phyloP scores from a whole-genome alignment of 805 yeast genomes.

The Yarrowia alimentaria region DNA sequence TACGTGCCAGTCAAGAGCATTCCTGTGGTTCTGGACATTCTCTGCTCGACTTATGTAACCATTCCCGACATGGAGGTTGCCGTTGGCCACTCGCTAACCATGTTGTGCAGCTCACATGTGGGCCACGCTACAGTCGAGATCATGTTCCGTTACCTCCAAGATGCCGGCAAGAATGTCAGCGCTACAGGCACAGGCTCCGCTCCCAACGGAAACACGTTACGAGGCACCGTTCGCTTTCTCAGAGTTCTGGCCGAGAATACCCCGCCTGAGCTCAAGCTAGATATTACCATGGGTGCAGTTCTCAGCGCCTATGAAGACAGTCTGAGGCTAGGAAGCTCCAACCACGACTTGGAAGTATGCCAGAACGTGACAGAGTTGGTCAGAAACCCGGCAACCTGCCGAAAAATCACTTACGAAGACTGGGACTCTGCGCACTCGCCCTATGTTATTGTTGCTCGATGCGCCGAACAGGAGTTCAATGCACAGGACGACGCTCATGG shows the following conservation, averaged over 20 bases:
- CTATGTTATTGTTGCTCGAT: constrained; percentile 39
- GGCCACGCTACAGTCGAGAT: constrained; percentile 40
- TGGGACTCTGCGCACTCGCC: constrained; percentile 43
- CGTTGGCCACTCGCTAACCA: constrained; percentile 44
- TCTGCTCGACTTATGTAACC: constrained; percentile 47
- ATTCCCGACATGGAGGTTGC: constrained; percentile 42
- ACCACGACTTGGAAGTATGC: constrained; percentile 45
- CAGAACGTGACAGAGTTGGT: constrained; percentile 45
- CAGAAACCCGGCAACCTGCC: constrained; percentile 37
- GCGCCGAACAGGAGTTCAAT: constrained; percentile 6
- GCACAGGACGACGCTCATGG: constrained; percentile 1
- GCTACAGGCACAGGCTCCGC: too few species aligned
- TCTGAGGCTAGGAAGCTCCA: constrained; percentile 42
- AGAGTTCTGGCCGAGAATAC: constrained; percentile 36
- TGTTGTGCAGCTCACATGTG: constrained; percentile 44
- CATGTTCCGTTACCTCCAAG: constrained; percentile 40
- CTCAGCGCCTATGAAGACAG: constrained; percentile 41
- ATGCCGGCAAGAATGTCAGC: constrained; percentile 31
- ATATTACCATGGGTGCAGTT: constrained; percentile 38
- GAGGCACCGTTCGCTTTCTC: constrained; percentile 42
- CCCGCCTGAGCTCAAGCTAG: constrained; percentile 36
- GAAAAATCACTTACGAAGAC: constrained; percentile 36
- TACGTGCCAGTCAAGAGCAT: constrained; percentile 46
- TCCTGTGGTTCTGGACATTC: constrained; percentile 43
- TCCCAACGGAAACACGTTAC: constrained; percentile 38